Conservation (phyloP, 208 protist species). For the Strigomonas culicis region DNA sequence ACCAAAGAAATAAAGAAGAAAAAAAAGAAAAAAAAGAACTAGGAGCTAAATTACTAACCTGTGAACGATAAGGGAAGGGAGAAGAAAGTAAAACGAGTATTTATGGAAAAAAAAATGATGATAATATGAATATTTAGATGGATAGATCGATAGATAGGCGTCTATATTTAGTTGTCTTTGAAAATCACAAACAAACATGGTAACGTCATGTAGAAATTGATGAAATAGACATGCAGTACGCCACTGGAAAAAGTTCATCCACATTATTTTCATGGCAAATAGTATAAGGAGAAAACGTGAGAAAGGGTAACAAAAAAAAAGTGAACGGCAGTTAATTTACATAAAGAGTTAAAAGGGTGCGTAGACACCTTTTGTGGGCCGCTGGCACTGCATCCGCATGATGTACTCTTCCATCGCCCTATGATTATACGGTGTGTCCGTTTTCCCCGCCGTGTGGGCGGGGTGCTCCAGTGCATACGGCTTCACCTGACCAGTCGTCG, state of each 20-base stretch:
- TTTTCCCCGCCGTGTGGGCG: neutral
- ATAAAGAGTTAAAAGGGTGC: slow-evolving; percentile 18
- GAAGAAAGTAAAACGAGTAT: neutral
- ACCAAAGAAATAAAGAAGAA: neutral
- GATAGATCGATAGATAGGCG: neutral
- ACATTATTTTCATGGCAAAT: no score
- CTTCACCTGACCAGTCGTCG: slow-evolving; percentile 31
- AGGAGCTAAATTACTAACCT: neutral
- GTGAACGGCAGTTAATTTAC: neutral
- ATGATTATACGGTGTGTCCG: neutral
- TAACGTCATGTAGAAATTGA: no score
- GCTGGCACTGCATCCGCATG: slow-evolving; percentile 39
- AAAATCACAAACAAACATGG: no score
- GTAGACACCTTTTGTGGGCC: slow-evolving; percentile 51
- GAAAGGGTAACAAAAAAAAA: slow-evolving; percentile 8
- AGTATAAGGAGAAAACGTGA: slow-evolving; percentile 5
- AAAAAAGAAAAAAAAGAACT: neutral
- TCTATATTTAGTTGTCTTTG: no score
- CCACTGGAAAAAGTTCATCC: no score
- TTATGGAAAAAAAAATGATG: neutral
- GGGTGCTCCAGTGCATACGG: slow-evolving; percentile 33
- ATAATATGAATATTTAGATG: neutral
- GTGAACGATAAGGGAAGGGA: neutral
- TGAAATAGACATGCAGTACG: no score
- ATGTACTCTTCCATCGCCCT: slow-evolving; percentile 31